Conservation (phyloP, 2,329 filamentous ascomycete species). For the Colletotrichum falcatum region DNA sequence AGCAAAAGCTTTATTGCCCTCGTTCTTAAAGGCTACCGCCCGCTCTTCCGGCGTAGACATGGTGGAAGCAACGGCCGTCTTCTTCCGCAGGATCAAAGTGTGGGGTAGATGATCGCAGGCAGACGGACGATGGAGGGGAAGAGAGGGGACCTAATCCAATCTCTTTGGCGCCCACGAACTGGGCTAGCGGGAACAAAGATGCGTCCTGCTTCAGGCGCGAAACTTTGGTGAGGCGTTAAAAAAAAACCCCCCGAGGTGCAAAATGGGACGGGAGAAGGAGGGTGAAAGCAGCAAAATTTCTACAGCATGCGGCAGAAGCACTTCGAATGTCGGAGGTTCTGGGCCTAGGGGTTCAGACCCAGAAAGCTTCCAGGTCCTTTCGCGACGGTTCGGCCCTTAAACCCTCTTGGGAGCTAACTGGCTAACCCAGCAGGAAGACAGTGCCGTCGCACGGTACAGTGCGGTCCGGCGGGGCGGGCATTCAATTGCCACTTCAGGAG, state of each 20-base stretch:
- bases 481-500: constrained; percentile 34
- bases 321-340: constrained; percentile 37
- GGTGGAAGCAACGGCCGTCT: constrained; percentile 28
- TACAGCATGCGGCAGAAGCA: constrained; percentile 33
- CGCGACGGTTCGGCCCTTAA: constrained; percentile 39
- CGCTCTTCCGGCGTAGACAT: constrained; percentile 68
- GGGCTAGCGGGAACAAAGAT: constrained; percentile 14
- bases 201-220: neutral
- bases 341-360: constrained; percentile 23
- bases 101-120: constrained; percentile 31
- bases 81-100: constrained; percentile 25
- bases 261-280: constrained; percentile 5
- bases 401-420: constrained; percentile 30
- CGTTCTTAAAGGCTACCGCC: constrained; percentile 87
- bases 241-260: neutral
- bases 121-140: constrained; percentile 2
- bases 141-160: constrained; percentile 2
- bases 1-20: constrained; percentile 94
- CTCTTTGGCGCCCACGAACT: constrained; percentile 25
- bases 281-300: constrained; percentile 28
- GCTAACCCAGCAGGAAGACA: constrained; percentile 30
- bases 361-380: constrained; percentile 32
- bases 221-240: neutral
- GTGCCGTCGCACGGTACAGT: constrained; percentile 26
- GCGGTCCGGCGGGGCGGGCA: constrained; percentile 13